Conservation (phyloP, 75 land plant genomes). For the Selaginella tamariscina region DNA sequence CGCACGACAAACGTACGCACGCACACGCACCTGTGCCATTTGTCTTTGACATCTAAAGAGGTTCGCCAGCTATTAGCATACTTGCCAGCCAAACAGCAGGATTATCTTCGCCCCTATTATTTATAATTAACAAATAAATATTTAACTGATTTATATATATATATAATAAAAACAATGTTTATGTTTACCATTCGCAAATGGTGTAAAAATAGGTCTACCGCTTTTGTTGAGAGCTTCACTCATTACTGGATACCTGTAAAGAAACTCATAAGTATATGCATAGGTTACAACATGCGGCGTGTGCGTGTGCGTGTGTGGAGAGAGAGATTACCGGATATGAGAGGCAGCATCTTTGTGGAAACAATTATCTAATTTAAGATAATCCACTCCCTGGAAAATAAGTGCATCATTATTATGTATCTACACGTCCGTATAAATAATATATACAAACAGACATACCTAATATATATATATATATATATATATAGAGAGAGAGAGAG, state of each 20-base stretch:
- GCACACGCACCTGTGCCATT: neutral
- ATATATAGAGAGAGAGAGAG: too few relatives aligned
- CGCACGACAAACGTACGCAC: neutral
- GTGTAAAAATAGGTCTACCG: conserved; percentile 76
- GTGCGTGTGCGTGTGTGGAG: neutral
- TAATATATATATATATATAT: too few relatives aligned
- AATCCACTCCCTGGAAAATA: conserved; percentile 8
- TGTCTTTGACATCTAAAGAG: conserved; percentile 11
- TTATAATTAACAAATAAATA: conserved; percentile 3
- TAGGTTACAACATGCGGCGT: neutral
- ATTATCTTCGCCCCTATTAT: conserved; percentile 7
- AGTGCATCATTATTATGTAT: too few relatives aligned
- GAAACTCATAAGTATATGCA: neutral
- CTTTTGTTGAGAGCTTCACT: conserved; percentile 71
- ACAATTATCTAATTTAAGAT: conserved; percentile 8
- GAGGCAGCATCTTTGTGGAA: neutral
- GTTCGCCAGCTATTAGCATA: conserved; percentile 9
- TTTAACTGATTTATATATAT: too few relatives aligned
- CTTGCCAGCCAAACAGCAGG: conserved; percentile 1
- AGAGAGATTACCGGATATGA: neutral
- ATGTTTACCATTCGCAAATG: conserved; percentile 87
- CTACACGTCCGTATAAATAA: too few relatives aligned
- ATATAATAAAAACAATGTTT: neutral
- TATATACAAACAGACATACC: too few relatives aligned
- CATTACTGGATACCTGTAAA: conserved; percentile 36